Evolutionary conservation across 352 stramenopile genomes (phyloP), one percentile per base, ranked within the genome.

Genomic region (Phytopythium helicoides): DNA sequence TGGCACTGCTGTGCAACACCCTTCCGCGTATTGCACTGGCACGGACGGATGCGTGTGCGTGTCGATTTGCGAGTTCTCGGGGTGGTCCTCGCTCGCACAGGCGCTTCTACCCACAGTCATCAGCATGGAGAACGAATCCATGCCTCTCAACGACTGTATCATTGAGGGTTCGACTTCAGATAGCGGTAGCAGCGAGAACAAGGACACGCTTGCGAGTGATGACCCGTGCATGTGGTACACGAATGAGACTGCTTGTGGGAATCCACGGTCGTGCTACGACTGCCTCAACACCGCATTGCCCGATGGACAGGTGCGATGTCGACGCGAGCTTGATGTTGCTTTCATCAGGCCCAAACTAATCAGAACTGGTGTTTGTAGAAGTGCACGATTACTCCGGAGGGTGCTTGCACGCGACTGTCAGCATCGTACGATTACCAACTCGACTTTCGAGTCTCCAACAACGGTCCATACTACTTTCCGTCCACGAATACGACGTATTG

Each of bases 201-300:
- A 75, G 51, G 58, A 60, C 47, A 47, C 58, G 38, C 66, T 71
- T 39, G 56, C 72, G 15, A 46, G 52, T 12, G 62, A 68, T 3
- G 58, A 83, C 44, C 54, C 62, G 44, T 86, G 75, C 52, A 78
- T 71, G 64, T 86, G 75, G 75, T 79, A 80, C 42, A 65, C 76
- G 54, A 87, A 75, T 36, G 6, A 70, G 7, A 19, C 7, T 7
- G 6, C 58, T 3, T 77, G 68, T 35, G 59, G 58, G 21, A 58
- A 45, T 2, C 68, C 66, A 14, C 38, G 68, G 12, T 71, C 58
- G 9, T 79, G 68, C 41, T 73, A 65, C 48, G 68, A 75, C 18
- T 79, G 68, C 36, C 45, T 79, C 3, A 79, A 79, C 25, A 53
- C 50, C 10, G 19, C 47, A 2, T 25, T 71, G 6, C 52, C 54